A percentile compares a stretch with the other conserved stretches of the same genome.
These are phyloP conservation scores for Globisporangium yorkense DNA, from an alignment of 352 stramenopile species.

Conservation along the genomic window DNA sequence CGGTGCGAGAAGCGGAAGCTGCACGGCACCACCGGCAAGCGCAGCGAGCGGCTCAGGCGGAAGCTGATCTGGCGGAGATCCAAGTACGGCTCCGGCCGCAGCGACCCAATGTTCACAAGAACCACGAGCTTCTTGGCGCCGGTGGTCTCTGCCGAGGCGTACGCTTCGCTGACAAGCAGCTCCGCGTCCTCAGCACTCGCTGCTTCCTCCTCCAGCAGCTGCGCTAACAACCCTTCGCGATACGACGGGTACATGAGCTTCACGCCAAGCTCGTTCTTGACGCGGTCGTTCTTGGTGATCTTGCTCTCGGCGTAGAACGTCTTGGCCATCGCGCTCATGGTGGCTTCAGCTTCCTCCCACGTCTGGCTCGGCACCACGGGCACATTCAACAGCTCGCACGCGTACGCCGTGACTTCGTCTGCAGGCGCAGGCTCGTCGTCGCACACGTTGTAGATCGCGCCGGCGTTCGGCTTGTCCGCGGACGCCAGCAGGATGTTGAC, in stretches of 20 bases:
- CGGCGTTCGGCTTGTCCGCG: constrained; percentile 45
- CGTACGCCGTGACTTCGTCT: constrained; percentile 73
- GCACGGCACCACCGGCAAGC: constrained; percentile 51
- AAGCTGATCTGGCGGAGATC: constrained; percentile 72
- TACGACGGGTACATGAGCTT: constrained; percentile 72
- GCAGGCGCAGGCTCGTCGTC: constrained; percentile 85
- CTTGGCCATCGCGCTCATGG: constrained; percentile 85
- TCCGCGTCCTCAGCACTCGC: not conserved
- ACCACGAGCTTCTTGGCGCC: constrained; percentile 26
- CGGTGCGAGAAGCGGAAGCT: constrained; percentile 78
- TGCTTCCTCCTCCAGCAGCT: constrained; percentile 70
- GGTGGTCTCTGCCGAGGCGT: not conserved
- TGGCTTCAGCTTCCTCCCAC: constrained; percentile 66
- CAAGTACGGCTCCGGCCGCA: constrained; percentile 60
- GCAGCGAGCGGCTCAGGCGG: constrained; percentile 50
- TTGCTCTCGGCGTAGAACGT: constrained; percentile 86
- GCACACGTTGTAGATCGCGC: constrained; percentile 86
- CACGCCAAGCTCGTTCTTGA: constrained; percentile 76
- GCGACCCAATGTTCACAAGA: constrained; percentile 71
- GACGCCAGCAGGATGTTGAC: constrained; percentile 71
- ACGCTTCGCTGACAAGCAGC: not conserved
- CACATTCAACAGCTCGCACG: constrained; percentile 62
- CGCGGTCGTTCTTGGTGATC: constrained; percentile 58
- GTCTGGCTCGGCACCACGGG: constrained; percentile 38
- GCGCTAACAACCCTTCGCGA: constrained; percentile 70